A percentile compares a stretch with the other conserved stretches of the same genome.
These are phyloP conservation scores for Skeletonema grethae DNA, from an alignment of 108 stramenopile genomes.

Conservation along the genomic window DNA sequence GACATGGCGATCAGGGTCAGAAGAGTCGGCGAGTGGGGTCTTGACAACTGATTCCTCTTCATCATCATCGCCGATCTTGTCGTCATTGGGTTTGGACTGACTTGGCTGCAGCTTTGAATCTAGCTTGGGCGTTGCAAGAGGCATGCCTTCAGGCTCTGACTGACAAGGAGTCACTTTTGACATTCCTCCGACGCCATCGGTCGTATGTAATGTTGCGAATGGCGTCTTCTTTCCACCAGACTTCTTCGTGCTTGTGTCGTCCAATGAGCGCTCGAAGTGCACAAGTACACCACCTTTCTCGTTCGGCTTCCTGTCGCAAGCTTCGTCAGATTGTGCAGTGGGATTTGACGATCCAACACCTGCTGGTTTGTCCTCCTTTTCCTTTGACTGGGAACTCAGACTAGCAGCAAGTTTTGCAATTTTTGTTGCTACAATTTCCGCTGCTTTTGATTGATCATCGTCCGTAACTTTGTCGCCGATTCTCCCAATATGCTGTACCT, in stretches of 20 bases:
- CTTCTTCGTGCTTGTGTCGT: not conserved
- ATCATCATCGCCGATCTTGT: not conserved
- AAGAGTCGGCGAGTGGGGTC: conserved; percentile 28
- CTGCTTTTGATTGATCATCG: conserved; percentile 19
- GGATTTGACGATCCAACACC: not conserved
- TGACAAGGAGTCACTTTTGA: conserved; percentile 1
- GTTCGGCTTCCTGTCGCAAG: not conserved
- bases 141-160: not conserved
- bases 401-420: conserved; percentile 36
- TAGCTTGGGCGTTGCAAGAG: not conserved
- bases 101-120: not conserved
- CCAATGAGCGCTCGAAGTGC: not conserved
- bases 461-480: conserved; percentile 16
- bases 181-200: not conserved
- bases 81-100: not conserved
- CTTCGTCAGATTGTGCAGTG: not conserved
- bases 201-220: not conserved
- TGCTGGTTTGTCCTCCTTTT: not conserved
- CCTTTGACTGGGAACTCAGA: not conserved
- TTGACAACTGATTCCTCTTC: not conserved
- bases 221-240: conserved; percentile 1
- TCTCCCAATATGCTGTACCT: conserved; percentile 21
- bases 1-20: conserved; percentile 34
- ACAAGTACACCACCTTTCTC: not conserved
- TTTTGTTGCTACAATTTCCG: conserved; percentile 24